Conservation (phyloP, 805 yeast species). For the Myxozyma nipponensis region DNA sequence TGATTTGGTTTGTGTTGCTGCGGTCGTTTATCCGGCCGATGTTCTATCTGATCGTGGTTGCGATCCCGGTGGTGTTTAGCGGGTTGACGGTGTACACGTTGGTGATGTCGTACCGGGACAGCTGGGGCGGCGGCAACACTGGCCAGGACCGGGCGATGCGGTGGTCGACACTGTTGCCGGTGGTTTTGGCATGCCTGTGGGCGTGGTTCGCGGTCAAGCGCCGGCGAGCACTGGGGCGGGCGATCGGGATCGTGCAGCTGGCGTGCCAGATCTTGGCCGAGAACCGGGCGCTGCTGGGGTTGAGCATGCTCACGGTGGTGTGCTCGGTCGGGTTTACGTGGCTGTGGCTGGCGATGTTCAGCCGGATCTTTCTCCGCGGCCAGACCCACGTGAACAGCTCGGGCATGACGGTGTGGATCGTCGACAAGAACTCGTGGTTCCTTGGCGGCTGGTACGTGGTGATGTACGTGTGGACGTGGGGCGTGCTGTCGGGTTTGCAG, state of each 20-base stretch:
- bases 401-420: conserved; percentile 23
- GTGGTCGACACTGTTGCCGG: conserved; percentile 34
- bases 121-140: conserved; percentile 36
- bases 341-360: conserved; percentile 38
- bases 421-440: conserved; percentile 35
- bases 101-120: conserved; percentile 35
- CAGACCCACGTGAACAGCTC: conserved; percentile 11
- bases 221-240: conserved; percentile 31
- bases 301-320: conserved; percentile 34
- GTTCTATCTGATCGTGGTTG: conserved; percentile 30
- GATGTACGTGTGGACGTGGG: conserved; percentile 44
- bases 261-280: conserved; percentile 37
- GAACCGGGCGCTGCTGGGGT: conserved; percentile 33
- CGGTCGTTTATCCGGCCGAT: conserved; percentile 30
- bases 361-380: conserved; percentile 34
- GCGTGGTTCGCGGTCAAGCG: conserved; percentile 31
- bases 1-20: conserved; percentile 35
- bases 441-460: conserved; percentile 36
- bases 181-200: conserved; percentile 33
- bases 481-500: conserved; percentile 35
- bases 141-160: conserved; percentile 36
- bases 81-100: conserved; percentile 32
- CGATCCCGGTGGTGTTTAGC: conserved; percentile 34
- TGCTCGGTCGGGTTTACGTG: conserved; percentile 36
- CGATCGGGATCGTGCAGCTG: conserved; percentile 39